These are phyloP conservation scores for Russula compacta DNA, from an alignment of 768 basidiomycete genomes.

Conservation along the genomic window DNA sequence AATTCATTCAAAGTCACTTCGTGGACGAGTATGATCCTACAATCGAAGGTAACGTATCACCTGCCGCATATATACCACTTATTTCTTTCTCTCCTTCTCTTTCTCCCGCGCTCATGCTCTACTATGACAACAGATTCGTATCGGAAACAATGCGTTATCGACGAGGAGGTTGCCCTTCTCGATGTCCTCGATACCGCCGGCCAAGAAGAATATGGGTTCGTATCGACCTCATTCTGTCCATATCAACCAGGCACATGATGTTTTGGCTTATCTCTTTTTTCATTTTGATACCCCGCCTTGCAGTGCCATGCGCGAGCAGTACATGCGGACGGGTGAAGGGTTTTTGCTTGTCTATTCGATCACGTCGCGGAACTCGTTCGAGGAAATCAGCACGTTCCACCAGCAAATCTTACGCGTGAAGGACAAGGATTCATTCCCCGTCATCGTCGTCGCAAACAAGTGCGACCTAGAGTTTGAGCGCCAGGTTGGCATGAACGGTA, in stretches of 20 bases:
- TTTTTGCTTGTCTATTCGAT: conserved; percentile 98
- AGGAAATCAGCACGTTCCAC: conserved; percentile 93
- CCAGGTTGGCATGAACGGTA: conserved; percentile 92
- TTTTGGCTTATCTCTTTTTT: neutral
- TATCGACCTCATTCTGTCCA: conserved; percentile 17
- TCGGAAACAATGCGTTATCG: conserved; percentile 93
- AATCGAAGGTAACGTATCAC: conserved; percentile 61
- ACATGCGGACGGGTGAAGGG: conserved; percentile 97
- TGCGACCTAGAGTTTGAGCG: conserved; percentile 93
- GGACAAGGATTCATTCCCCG: conserved; percentile 91
- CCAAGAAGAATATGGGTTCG: conserved; percentile 95
- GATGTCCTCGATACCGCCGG: conserved; percentile 97
- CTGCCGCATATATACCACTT: neutral
- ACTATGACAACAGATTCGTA: conserved; percentile 66
- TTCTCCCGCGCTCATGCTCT: neutral
- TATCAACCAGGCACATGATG: conserved; percentile 7
- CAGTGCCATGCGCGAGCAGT: conserved; percentile 98
- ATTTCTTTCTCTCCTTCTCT: neutral
- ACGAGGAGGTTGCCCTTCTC: conserved; percentile 96
- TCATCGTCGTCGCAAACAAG: conserved; percentile 97
- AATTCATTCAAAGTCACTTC: conserved; percentile 94
- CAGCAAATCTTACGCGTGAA: conserved; percentile 96
- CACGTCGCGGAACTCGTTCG: conserved; percentile 95
- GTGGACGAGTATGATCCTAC: conserved; percentile 94
- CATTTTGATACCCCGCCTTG: neutral